Base-by-base conservation (phyloP, 257 asterid species). In the Solanum pinnatisectum region DNA sequence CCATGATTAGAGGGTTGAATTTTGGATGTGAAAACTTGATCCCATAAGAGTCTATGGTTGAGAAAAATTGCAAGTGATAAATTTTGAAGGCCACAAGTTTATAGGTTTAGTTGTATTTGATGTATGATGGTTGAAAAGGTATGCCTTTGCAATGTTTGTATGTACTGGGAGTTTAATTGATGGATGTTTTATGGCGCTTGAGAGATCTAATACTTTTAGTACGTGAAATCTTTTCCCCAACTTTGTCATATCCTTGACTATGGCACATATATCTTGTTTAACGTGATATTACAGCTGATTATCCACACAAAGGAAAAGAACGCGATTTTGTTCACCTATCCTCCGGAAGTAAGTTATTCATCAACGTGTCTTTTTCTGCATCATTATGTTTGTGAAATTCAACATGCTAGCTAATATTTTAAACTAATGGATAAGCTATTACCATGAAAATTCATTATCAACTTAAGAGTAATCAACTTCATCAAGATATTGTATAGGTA, bases 181-280 rank as follows among this genome's bases (percentile, higher is more conserved):
- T 46, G 42, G 40, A 30, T 15, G 18, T 81, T 79, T 42, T 81
- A 81, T 30, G 27, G 36, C 1, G 20, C 42, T 81, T 46, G 84
- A 46, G 68, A 46, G 63, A 16, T 18, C 32, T 81, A 30, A 3
- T 27, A 8, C 9, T 27, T 44, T 44, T 81, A 18, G 18, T 30
- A 30, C 18, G 68, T 46, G 85, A 30, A 81, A 30, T 27, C 33
- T 72, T 65, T 71, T 65, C 25, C 65, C 59, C 27, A 30, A 27
- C 70, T 87, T 46, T 74, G 22, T 76, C 27, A 16, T 35, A 35
- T 72, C 77, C 52, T 72, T 97, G 96, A 97, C 98, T 35, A 59
- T 93, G 92, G 97, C 96, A 97, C 89, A 95, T 96, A 96, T 97
- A 90, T 97, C 30, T 87, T 95, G 87, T 92, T 93, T 92, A 96